A percentile compares a stretch with the other conserved stretches of the same genome.
These are phyloP conservation scores for Phyllosticta paracitricarpa DNA, from an alignment of 2,329 filamentous ascomycete species.

Conservation along the genomic window DNA sequence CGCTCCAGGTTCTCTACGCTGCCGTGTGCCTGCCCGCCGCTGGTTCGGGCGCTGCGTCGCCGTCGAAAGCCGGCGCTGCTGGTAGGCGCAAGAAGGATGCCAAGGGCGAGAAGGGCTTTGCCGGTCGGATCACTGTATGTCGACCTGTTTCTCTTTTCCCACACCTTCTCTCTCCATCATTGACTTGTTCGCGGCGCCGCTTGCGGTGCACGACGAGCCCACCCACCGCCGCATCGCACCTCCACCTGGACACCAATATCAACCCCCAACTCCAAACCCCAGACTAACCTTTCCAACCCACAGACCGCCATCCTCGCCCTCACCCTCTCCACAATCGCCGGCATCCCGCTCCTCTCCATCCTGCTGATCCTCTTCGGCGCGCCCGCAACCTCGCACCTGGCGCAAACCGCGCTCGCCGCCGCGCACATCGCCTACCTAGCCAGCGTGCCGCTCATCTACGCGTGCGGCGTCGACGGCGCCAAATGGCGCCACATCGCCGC, in stretches of 20 bases:
- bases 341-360: slow-evolving; percentile 47
- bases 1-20: slow-evolving; percentile 52
- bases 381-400: slow-evolving; percentile 69
- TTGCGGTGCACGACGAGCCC: background rate
- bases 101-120: slow-evolving; percentile 13
- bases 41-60: slow-evolving; percentile 31
- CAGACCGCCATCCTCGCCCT: slow-evolving; percentile 65
- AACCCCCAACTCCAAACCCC: background rate
- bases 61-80: slow-evolving; percentile 32
- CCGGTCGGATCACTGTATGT: slow-evolving; percentile 33
- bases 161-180: background rate
- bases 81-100: slow-evolving; percentile 47
- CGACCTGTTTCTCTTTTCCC: background rate
- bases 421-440: slow-evolving; percentile 72
- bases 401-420: slow-evolving; percentile 70
- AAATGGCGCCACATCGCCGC: slow-evolving; percentile 64
- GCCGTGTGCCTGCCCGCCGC: slow-evolving; percentile 49
- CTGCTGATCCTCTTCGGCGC: slow-evolving; percentile 82
- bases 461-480: slow-evolving; percentile 63
- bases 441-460: slow-evolving; percentile 73
- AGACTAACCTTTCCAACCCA: background rate
- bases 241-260: background rate
- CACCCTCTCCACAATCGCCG: slow-evolving; percentile 44
- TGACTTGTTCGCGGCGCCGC: background rate
- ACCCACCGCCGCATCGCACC: background rate